Evolutionary conservation across 2,329 filamentous ascomycete genomes (phyloP).

Genomic region (Diaporthe helianthi): DNA sequence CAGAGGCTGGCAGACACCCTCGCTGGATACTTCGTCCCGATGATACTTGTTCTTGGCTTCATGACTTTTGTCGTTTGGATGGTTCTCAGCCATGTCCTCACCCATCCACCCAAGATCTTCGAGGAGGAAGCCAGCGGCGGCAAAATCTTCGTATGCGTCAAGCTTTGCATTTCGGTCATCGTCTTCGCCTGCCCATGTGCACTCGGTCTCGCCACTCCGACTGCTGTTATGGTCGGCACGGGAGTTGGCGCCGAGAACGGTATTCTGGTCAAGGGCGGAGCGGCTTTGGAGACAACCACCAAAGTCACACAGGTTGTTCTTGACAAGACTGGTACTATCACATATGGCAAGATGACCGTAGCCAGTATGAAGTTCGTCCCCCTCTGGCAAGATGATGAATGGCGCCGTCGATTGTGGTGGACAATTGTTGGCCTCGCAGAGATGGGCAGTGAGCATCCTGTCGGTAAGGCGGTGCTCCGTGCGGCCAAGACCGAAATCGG

Average conservation of each 20-base stretch:
- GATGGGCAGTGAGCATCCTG: conserved; percentile 93
- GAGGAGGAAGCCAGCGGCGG: conserved; percentile 80
- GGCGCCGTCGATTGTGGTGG: conserved; percentile 86
- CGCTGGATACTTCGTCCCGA: conserved; percentile 92
- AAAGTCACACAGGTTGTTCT: conserved; percentile 90
- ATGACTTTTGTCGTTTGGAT: conserved; percentile 92
- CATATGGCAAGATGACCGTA: conserved; percentile 94
- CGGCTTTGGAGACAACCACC: conserved; percentile 87
- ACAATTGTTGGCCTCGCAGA: conserved; percentile 93
- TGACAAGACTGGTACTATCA: conserved; percentile 96
- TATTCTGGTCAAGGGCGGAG: conserved; percentile 97
- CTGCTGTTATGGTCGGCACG: conserved; percentile 99
- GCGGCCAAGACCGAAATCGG: conserved; percentile 79
- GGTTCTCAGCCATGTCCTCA: conserved; percentile 85
- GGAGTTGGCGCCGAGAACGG: conserved; percentile 94
- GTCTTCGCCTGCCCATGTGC: conserved; percentile 98
- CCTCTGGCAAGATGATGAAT: conserved; percentile 73
- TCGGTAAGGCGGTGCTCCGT: conserved; percentile 84
- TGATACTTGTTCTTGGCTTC: conserved; percentile 83
- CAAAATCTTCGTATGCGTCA: conserved; percentile 94
- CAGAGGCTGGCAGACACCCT: conserved; percentile 90
- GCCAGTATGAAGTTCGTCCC: conserved; percentile 72
- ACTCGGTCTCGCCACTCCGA: conserved; percentile 93
- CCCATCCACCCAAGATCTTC: conserved; percentile 89
- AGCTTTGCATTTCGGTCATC: conserved; percentile 97